Evolutionary conservation across 331 rosid genomes (phyloP).

Genomic region (Erythrophleum ivorense): DNA sequence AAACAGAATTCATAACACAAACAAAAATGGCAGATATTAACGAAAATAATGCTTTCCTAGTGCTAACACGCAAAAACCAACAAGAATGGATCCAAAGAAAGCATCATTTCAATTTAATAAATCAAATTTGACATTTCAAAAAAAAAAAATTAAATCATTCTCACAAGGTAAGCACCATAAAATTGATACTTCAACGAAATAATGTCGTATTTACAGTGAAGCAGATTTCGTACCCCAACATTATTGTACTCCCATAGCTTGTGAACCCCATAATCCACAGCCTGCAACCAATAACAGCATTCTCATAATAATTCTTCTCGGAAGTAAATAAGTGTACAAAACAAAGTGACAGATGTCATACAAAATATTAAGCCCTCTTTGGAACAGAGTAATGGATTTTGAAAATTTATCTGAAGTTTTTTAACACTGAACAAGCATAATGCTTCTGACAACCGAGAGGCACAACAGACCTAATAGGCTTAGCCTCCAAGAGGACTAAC

Average conservation of each 20-base stretch:
- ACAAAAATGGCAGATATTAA: background rate
- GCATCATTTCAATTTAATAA: conserved; percentile 8
- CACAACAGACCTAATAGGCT: background rate
- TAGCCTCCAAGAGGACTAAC: background rate
- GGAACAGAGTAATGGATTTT: background rate
- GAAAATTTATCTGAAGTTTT: background rate
- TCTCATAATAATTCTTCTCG: background rate
- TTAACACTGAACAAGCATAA: background rate
- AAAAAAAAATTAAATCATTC: conserved; percentile 14
- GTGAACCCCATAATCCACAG: conserved; percentile 94
- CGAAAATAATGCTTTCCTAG: background rate
- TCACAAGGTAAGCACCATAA: background rate
- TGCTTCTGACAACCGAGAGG: background rate
- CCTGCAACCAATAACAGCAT: conserved; percentile 57
- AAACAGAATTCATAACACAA: conserved; percentile 3
- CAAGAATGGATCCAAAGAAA: background rate
- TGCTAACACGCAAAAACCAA: background rate
- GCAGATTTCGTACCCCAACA: conserved; percentile 71
- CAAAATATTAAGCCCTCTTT: background rate
- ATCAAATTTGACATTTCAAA: background rate
- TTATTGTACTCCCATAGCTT: conserved; percentile 88
- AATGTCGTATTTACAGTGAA: background rate
- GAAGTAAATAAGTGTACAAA: background rate
- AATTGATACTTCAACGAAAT: background rate
- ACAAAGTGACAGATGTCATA: background rate